Percentiles rank a stretch among this genome's conserved stretches.
phyloP scores from a whole-genome alignment of 345 rosid species.

The Populus ilicifolia region DNA sequence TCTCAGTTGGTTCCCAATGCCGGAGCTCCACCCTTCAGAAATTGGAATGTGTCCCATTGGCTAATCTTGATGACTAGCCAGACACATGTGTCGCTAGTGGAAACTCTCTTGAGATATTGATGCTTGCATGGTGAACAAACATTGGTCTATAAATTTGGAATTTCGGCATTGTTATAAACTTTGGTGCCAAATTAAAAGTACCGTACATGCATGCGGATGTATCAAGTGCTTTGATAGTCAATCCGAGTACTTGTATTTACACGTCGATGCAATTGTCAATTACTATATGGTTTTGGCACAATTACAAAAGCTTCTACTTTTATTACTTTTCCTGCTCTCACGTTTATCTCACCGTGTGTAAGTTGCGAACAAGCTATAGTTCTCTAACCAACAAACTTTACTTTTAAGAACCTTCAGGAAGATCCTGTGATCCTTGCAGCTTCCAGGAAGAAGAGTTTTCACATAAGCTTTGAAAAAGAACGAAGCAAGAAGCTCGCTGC shows the following conservation, averaged over 20 bases:
- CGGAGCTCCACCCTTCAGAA: not conserved
- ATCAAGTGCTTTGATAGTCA: too few relatives aligned
- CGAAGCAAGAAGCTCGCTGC: conserved; percentile 29
- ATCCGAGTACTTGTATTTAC: too few relatives aligned
- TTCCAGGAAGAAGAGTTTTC: conserved; percentile 51
- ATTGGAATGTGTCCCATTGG: not conserved
- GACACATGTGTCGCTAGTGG: too few relatives aligned
- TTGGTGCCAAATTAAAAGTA: not conserved
- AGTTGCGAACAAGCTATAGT: not conserved
- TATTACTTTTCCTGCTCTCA: not conserved
- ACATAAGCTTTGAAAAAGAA: conserved; percentile 11
- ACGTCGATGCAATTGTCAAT: not conserved
- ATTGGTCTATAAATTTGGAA: too few relatives aligned
- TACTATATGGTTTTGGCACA: not conserved
- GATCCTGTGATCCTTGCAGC: conserved; percentile 28
- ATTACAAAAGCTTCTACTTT: not conserved
- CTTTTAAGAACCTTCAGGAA: not conserved
- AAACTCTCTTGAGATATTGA: too few relatives aligned
- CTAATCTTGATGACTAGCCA: not conserved
- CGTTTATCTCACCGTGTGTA: not conserved
- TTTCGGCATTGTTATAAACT: not conserved
- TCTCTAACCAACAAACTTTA: not conserved
- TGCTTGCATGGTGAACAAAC: too few relatives aligned
- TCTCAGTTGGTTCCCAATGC: too few relatives aligned
- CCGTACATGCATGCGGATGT: not conserved